Percentiles rank a stretch among this genome's conserved stretches.
Evolutionary conservation across 345 rosid species (phyloP).

Genomic region (Brassica nigra): DNA sequence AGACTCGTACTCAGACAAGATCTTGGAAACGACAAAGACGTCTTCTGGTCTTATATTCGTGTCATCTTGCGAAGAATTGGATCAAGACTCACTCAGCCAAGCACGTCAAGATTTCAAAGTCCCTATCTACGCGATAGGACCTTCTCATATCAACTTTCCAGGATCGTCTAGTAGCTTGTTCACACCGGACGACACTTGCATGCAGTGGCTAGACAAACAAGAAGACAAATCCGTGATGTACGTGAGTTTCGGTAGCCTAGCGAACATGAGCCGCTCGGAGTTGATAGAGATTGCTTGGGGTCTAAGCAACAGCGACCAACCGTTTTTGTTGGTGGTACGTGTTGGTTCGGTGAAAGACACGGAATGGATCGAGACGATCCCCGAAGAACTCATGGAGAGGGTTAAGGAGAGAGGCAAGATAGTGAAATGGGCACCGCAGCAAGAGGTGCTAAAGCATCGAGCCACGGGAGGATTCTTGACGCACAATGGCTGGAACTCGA

Average conservation of each 20-base stretch:
- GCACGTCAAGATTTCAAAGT: slow-evolving; percentile 41
- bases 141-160: slow-evolving; percentile 31
- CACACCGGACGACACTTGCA: slow-evolving; percentile 43
- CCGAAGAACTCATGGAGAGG: slow-evolving; percentile 26
- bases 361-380: not conserved
- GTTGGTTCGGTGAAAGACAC: not conserved
- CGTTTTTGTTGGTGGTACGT: slow-evolving; percentile 57
- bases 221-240: slow-evolving; percentile 44
- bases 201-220: slow-evolving; percentile 54
- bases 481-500: slow-evolving; percentile 43
- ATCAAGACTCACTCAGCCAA: slow-evolving; percentile 50
- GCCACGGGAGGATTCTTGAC: slow-evolving; percentile 36
- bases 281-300: slow-evolving; percentile 53
- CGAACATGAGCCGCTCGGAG: slow-evolving; percentile 32
- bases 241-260: slow-evolving; percentile 50
- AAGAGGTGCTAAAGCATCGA: slow-evolving; percentile 31
- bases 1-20: not conserved
- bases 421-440: slow-evolving; percentile 33
- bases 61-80: slow-evolving; percentile 56
- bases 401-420: slow-evolving; percentile 42
- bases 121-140: slow-evolving; percentile 59
- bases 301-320: slow-evolving; percentile 41
- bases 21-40: slow-evolving; percentile 12
- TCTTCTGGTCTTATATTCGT: slow-evolving; percentile 54
- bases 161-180: slow-evolving; percentile 38